Evolutionary conservation across 2,329 filamentous ascomycete species (phyloP), one percentile per base, ranked within the genome.

Genomic region (Ascochyta rabiei): DNA sequence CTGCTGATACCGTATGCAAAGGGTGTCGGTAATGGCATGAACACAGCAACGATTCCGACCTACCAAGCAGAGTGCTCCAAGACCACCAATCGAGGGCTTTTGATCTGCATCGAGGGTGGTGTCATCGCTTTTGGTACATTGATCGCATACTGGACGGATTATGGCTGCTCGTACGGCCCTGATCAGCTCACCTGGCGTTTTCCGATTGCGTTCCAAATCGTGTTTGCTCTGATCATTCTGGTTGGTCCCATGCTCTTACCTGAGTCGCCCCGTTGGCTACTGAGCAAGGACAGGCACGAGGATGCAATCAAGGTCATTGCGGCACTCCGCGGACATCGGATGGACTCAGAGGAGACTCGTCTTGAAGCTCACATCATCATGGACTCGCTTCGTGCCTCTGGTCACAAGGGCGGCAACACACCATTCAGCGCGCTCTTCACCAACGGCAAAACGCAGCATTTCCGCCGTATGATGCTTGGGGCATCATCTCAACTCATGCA

Each of bases 241-340:
- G 42, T 76, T 6, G 85, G 85, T 60, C 85, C 89, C 68, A 86
- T 84, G 50, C 69, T 74, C 46, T 64, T 89, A 5, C 87, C 87
- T 2, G 87, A 90, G 71, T 86, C 83, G 0, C 87, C 87, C 0
- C 82, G 87, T 43, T 90, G 82, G 77, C 81, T 89, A 12, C 77
- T 88, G 61, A 81, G 81, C 65, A 86, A 86, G 73, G 86, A 88
- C 64, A 82, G 82, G 9, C 77, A 82, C 50, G 84, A 86, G 18
- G 82, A 89, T 62, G 87, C 87, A 3, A 76, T 77, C 35, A 75
- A 76, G 16, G 81, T 83, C 13, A 78, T 84, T 28, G 80, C 81
- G 12, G 81, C 80, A 6, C 77, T 84, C 5, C 75, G 74, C 41
- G 80, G 79, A 10, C 68, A 71, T 21, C 63, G 82, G 41, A 58